These are phyloP conservation scores for Patellifolia procumbens DNA, from an alignment of 179 eudicot genomes.

Conservation along the genomic window DNA sequence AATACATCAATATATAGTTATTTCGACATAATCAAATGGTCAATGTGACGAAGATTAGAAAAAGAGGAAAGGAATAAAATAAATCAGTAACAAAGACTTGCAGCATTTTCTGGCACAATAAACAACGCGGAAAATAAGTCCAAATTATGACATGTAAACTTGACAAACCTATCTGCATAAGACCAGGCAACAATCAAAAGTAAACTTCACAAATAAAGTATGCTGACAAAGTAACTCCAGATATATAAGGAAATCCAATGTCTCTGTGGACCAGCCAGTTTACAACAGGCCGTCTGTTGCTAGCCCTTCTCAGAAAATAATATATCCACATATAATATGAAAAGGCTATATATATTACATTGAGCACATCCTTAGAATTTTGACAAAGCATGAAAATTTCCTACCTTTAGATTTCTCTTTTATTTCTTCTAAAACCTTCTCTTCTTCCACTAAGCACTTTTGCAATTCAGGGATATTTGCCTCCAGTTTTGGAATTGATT, in stretches of 20 bases:
- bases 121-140: neutral
- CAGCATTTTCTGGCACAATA: neutral
- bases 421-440: constrained; percentile 73
- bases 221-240: neutral
- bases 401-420: constrained; percentile 78
- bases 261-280: too few species aligned
- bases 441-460: constrained; percentile 65
- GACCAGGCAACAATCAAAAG: neutral
- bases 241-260: too few species aligned
- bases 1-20: neutral
- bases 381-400: neutral
- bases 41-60: neutral
- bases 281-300: too few species aligned
- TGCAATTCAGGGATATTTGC: constrained; percentile 70
- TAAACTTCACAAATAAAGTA: neutral
- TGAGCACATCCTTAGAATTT: neutral
- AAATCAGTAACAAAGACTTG: neutral
- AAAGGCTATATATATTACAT: neutral
- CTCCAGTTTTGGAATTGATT: constrained; percentile 72
- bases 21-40: neutral
- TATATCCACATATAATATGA: neutral
- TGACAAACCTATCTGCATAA: neutral
- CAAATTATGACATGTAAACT: neutral
- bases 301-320: too few species aligned
- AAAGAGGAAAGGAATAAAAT: neutral